phyloP scores from a whole-genome alignment of 2,329 filamentous ascomycete species.

The Ophiostoma angusticollis region DNA sequence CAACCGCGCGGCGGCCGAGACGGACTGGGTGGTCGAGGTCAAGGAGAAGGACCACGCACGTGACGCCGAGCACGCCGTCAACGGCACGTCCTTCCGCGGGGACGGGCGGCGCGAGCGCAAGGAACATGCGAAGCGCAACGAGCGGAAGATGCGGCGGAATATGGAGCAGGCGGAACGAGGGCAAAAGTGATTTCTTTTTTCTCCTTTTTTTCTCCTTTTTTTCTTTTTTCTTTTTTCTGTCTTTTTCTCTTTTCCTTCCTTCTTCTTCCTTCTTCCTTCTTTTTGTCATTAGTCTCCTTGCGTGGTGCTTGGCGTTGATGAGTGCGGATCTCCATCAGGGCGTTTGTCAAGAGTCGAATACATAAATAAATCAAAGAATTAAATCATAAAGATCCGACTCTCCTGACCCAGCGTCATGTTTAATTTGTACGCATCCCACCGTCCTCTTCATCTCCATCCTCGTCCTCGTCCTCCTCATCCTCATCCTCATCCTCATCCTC shows the following conservation, averaged over 20 bases:
- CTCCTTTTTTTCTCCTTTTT: background rate
- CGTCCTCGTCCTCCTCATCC: background rate
- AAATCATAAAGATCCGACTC: too few relatives aligned
- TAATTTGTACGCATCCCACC: constrained; percentile 1
- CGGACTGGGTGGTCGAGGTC: constrained; percentile 86
- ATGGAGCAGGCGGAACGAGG: constrained; percentile 31
- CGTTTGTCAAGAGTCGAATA: too few relatives aligned
- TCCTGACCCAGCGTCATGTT: too few relatives aligned
- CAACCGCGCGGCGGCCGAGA: constrained; percentile 66
- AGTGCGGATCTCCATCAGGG: too few relatives aligned
- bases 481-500: constrained; percentile 27
- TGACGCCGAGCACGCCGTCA: constrained; percentile 45
- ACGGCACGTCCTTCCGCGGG: constrained; percentile 47
- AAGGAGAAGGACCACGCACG: constrained; percentile 56
- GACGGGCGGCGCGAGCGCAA: constrained; percentile 51
- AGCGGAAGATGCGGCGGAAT: constrained; percentile 57
- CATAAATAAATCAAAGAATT: too few relatives aligned
- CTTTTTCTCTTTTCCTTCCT: background rate
- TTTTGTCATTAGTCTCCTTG: background rate
- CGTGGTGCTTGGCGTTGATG: too few relatives aligned
- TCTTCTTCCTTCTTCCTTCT: background rate
- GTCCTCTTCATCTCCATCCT: constrained; percentile 1
- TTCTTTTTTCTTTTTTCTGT: background rate
- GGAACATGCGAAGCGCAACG: constrained; percentile 59
- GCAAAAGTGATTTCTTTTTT: background rate